A percentile compares a stretch with the other conserved stretches of the same genome.
These are phyloP conservation scores for Pythium phragmiticola DNA, from an alignment of 352 stramenopile genomes.

Conservation along the genomic window DNA sequence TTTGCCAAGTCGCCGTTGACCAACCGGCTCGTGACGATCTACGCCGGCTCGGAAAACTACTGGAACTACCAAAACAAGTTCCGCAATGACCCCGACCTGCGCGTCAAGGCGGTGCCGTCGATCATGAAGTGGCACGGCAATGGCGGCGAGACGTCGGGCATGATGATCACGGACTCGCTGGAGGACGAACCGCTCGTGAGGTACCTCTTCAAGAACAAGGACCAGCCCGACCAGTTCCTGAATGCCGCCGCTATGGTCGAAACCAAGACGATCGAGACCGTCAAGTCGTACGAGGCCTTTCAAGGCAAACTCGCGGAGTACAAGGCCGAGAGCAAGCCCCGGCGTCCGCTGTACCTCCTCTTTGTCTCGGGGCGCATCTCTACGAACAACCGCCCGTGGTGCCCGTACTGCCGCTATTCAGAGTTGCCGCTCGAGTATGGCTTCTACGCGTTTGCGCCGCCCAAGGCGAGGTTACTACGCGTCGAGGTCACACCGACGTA, in stretches of 20 bases:
- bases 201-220: conserved; percentile 64
- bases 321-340: conserved; percentile 29
- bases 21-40: conserved; percentile 63
- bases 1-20: conserved; percentile 52
- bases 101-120: conserved; percentile 56
- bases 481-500: conserved; percentile 68
- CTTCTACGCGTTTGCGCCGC: conserved; percentile 69
- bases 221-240: conserved; percentile 43
- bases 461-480: conserved; percentile 50
- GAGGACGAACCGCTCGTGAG: conserved; percentile 53
- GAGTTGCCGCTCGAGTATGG: conserved; percentile 70
- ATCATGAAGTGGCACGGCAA: conserved; percentile 64
- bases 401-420: conserved; percentile 77
- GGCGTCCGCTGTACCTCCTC: conserved; percentile 53
- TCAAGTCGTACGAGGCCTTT: conserved; percentile 44
- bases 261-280: conserved; percentile 57
- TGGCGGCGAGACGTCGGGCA: conserved; percentile 50
- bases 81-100: conserved; percentile 54
- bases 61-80: conserved; percentile 61
- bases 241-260: conserved; percentile 33
- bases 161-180: conserved; percentile 49
- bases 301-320: conserved; percentile 39
- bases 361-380: conserved; percentile 68
- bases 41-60: conserved; percentile 45
- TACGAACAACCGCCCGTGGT: conserved; percentile 77